Conservation (phyloP, 2,329 filamentous ascomycete genomes). For the Juglanconis oblonga region DNA sequence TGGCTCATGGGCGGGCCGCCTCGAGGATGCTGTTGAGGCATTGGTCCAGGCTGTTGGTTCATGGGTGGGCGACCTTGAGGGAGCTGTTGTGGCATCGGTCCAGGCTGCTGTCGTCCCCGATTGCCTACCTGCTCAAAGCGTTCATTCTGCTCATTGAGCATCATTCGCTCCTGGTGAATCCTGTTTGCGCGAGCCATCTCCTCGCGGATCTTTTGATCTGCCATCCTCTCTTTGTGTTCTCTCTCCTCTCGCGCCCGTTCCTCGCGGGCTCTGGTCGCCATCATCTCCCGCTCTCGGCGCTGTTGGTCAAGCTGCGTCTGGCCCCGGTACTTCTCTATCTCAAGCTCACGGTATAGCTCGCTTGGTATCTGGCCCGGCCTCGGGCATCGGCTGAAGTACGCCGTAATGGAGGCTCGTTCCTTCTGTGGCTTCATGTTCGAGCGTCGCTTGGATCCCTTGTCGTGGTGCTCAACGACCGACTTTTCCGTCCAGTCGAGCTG, state of each 20-base stretch:
- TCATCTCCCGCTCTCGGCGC: background rate
- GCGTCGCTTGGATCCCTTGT: slow-evolving; percentile 7
- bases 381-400: slow-evolving; percentile 44
- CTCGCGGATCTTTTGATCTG: background rate
- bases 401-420: slow-evolving; percentile 40
- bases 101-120: background rate
- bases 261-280: background rate
- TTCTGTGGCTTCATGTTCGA: slow-evolving; percentile 25
- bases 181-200: background rate
- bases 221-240: background rate
- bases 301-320: background rate
- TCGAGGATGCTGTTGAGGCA: background rate
- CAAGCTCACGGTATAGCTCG: slow-evolving; percentile 6
- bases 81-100: background rate
- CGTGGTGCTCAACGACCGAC: background rate
- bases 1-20: background rate
- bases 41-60: background rate
- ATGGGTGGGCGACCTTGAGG: background rate
- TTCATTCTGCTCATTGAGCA: background rate
- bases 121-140: background rate
- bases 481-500: slow-evolving; percentile 42
- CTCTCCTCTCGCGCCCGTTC: background rate
- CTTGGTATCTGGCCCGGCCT: slow-evolving; percentile 21
- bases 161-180: background rate
- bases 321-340: background rate